phyloP scores from a whole-genome alignment of 1,139 yeast species.

The Kazachstania sp. region DNA sequence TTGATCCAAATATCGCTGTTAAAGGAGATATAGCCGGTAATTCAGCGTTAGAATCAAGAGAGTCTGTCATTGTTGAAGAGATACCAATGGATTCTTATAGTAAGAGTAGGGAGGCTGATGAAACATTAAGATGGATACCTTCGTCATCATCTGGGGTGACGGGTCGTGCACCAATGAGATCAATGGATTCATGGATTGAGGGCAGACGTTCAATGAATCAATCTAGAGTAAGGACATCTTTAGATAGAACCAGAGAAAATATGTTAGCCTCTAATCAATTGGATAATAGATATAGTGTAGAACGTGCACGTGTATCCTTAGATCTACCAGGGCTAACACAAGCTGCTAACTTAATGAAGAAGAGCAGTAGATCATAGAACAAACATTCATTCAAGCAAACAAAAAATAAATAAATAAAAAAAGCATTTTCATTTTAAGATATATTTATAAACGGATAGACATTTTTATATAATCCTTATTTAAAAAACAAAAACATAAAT shows the following conservation, averaged over 20 bases:
- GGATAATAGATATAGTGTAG: conserved; percentile 32
- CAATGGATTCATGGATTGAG: not conserved
- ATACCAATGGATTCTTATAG: conserved; percentile 25
- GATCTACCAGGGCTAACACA: conserved; percentile 35
- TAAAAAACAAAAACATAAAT: not conserved
- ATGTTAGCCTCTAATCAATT: conserved; percentile 32
- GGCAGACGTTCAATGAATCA: not conserved
- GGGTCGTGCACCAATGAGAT: not conserved
- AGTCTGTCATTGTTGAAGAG: conserved; percentile 22
- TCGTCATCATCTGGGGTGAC: not conserved
- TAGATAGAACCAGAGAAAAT: conserved; percentile 32
- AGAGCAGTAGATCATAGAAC: not conserved
- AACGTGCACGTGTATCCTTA: conserved; percentile 34
- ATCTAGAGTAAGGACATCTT: conserved; percentile 23
- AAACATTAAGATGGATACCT: not conserved
- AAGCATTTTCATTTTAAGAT: not conserved
- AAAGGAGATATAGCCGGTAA: conserved; percentile 7
- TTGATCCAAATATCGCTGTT: conserved; percentile 1
- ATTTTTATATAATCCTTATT: not conserved
- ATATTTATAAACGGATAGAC: not conserved
- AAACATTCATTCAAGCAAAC: not conserved
- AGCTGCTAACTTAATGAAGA: conserved; percentile 26
- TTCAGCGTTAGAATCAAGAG: conserved; percentile 11
- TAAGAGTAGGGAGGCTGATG: conserved; percentile 13
- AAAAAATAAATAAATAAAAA: not conserved